Conservation (phyloP, 805 yeast species). For the Candida taoyuanica region DNA sequence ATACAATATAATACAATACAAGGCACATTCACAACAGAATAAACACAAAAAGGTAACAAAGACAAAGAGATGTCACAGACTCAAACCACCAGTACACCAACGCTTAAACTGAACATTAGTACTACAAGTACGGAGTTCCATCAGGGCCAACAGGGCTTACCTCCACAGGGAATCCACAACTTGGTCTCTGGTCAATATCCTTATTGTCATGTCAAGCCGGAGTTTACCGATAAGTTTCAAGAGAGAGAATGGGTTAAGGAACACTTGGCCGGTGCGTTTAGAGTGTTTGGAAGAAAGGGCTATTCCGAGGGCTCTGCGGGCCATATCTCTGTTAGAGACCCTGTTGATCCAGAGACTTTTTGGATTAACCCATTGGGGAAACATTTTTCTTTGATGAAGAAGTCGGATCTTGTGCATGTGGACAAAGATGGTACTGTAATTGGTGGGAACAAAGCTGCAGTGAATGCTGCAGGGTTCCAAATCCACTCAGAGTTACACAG, state of each 20-base stretch:
- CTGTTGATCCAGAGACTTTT: slow-evolving; percentile 71
- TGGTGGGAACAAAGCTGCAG: slow-evolving; percentile 50
- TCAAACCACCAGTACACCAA: slow-evolving; percentile 4
- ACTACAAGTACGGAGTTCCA: slow-evolving; percentile 1
- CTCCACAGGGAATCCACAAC: slow-evolving; percentile 52
- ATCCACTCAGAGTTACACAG: slow-evolving; percentile 65
- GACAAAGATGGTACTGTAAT: slow-evolving; percentile 60
- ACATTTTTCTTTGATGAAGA: slow-evolving; percentile 61
- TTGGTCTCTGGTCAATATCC: slow-evolving; percentile 46
- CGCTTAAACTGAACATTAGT: slow-evolving; percentile 10
- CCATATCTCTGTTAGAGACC: slow-evolving; percentile 82
- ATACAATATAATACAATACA: no score
- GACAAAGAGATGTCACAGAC: slow-evolving; percentile 8
- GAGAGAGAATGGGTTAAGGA: slow-evolving; percentile 54
- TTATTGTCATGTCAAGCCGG: slow-evolving; percentile 49
- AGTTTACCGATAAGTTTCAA: slow-evolving; percentile 42
- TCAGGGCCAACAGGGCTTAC: slow-evolving; percentile 5
- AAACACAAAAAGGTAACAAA: no score
- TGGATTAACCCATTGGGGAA: slow-evolving; percentile 89
- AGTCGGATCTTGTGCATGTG: slow-evolving; percentile 58
- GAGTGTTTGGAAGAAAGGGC: slow-evolving; percentile 76
- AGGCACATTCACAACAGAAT: no score
- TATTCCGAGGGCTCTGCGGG: slow-evolving; percentile 80
- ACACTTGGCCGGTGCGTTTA: slow-evolving; percentile 83
- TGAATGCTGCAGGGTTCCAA: slow-evolving; percentile 67